These are phyloP conservation scores for Pestalotiopsis sp. DNA, from an alignment of 2,329 filamentous ascomycete species.

Conservation along the genomic window DNA sequence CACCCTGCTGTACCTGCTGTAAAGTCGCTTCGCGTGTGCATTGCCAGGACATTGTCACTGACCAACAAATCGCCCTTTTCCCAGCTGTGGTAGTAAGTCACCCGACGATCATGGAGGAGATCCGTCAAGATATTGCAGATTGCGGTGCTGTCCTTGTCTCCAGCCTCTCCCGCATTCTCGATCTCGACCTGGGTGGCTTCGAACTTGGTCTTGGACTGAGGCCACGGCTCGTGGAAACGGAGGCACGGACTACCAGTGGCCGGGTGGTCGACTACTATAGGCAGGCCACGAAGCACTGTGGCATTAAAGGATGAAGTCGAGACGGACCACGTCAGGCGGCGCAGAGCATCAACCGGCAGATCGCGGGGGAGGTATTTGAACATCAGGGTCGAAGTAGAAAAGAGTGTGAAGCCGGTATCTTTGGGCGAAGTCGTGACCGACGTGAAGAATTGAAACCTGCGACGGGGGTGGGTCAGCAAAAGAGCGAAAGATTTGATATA, in stretches of 20 bases:
- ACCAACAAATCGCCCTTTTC: slow-evolving; percentile 57
- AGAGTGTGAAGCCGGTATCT: slow-evolving; percentile 56
- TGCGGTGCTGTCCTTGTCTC: slow-evolving; percentile 28
- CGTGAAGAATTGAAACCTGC: slow-evolving; percentile 55
- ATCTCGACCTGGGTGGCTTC: slow-evolving; percentile 38
- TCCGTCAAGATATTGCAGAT: slow-evolving; percentile 43
- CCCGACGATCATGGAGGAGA: slow-evolving; percentile 50
- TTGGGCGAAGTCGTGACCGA: slow-evolving; percentile 47
- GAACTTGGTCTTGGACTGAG: slow-evolving; percentile 51
- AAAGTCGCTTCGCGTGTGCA: slow-evolving; percentile 54
- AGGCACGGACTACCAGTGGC: slow-evolving; percentile 48
- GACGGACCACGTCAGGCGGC: slow-evolving; percentile 49
- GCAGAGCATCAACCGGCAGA: slow-evolving; percentile 38
- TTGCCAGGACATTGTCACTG: slow-evolving; percentile 51
- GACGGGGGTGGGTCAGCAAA: background rate
- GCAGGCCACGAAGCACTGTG: slow-evolving; percentile 44
- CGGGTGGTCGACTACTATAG: slow-evolving; percentile 47
- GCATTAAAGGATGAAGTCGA: slow-evolving; percentile 49
- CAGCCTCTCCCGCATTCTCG: slow-evolving; percentile 14
- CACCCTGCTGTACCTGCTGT: slow-evolving; percentile 41
- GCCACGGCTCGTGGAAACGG: slow-evolving; percentile 59
- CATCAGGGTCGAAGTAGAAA: slow-evolving; percentile 52
- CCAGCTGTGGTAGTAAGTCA: slow-evolving; percentile 54
- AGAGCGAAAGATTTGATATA: background rate
- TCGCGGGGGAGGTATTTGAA: slow-evolving; percentile 47